Evolutionary conservation across 2,329 filamentous ascomycete genomes (phyloP).

Genomic region (Ophiostoma quercus): DNA sequence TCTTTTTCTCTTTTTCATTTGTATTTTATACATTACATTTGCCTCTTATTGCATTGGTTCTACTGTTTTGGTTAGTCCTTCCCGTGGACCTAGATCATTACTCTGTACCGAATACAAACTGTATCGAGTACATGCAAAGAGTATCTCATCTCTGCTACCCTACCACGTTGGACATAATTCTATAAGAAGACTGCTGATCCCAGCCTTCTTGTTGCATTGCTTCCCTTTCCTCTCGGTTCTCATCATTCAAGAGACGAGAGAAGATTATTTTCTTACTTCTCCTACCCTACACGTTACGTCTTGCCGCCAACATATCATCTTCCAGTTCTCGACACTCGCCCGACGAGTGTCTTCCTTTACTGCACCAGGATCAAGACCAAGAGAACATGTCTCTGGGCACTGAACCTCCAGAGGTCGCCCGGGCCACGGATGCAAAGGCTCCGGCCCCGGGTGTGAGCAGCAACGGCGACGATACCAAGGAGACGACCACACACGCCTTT

Average conservation of each 20-base stretch:
- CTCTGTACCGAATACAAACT: neutral
- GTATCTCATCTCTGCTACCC: neutral
- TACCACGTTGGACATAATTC: neutral
- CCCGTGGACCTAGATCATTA: neutral
- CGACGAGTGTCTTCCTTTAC: slow-evolving; percentile 20
- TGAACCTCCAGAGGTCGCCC: slow-evolving; percentile 16
- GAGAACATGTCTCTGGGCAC: slow-evolving; percentile 11
- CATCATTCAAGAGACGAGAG: slow-evolving; percentile 18
- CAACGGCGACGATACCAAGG: slow-evolving; percentile 10
- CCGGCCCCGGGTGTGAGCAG: neutral
- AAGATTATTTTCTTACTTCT: neutral
- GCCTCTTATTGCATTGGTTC: neutral
- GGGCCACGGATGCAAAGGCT: slow-evolving; percentile 4
- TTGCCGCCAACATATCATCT: slow-evolving; percentile 14
- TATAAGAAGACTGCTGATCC: neutral
- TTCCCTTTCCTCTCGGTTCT: slow-evolving; percentile 18
- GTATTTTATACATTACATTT: neutral
- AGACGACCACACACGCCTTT: neutral
- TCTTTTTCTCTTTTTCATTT: neutral
- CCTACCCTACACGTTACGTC: neutral
- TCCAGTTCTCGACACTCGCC: slow-evolving; percentile 12
- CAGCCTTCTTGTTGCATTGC: neutral
- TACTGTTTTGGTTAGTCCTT: neutral
- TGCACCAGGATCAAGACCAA: neutral
- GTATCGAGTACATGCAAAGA: neutral